Conservation (phyloP, 441 rosid genomes). For the Euphorbia celastroides region DNA sequence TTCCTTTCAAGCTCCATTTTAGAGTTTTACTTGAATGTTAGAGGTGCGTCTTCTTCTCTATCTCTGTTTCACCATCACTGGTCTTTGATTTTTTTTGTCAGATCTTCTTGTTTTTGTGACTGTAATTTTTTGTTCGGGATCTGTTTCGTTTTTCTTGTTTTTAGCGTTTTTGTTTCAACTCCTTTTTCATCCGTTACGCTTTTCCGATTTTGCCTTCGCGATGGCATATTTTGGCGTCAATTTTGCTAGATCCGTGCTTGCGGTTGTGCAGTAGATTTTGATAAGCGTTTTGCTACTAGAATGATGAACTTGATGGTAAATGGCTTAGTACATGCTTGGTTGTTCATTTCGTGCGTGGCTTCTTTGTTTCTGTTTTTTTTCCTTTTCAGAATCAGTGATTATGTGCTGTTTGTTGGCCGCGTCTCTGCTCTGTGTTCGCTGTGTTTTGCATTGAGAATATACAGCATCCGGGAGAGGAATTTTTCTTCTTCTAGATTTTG, state of each 20-base stretch:
- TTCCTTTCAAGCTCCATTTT: background rate
- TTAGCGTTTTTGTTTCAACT: background rate
- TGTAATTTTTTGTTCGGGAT: background rate
- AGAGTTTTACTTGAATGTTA: background rate
- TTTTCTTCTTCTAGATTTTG: background rate
- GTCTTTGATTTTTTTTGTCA: background rate
- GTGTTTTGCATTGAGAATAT: background rate
- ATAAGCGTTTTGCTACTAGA: background rate
- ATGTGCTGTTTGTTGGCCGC: background rate
- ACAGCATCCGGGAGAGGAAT: background rate
- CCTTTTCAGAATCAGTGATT: background rate
- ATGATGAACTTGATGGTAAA: background rate
- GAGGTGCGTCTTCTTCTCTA: constrained; percentile 34
- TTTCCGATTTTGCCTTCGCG: background rate
- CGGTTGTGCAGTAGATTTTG: background rate
- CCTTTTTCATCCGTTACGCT: no score
- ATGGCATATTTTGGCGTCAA: background rate
- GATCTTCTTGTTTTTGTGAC: background rate
- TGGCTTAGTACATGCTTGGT: background rate
- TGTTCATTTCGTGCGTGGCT: background rate
- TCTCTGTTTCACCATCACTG: background rate
- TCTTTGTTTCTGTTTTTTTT: background rate
- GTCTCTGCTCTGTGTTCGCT: background rate
- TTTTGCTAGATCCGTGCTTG: background rate
- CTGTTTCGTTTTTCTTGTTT: background rate